Evolutionary conservation across 2,329 filamentous ascomycete species (phyloP), one percentile per base, ranked within the genome.

Genomic region (Chalara sp.): DNA sequence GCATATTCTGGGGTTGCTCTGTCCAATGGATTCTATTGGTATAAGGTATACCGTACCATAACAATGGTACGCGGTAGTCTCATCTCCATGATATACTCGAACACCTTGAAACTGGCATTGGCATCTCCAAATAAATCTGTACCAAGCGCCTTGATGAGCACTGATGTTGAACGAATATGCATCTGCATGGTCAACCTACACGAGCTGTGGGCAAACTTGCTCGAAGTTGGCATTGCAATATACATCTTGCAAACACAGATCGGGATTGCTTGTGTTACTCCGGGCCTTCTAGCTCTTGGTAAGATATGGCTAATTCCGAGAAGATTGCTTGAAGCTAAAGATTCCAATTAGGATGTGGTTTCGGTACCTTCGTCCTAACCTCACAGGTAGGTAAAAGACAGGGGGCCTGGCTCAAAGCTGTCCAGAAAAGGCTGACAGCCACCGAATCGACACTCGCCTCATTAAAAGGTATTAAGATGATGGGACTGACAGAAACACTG

Each of bases 391-490:
- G 56, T 11, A 37, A 49, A 37, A 55, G 54, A 21, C 62, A 65
- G 53, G 49, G 48, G 13, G 56, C 63, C 11, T 75, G 72, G 72
- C 65, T 69, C 2, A 54, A 59, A 32, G 68, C 68, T 4, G 65
- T 71, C 12, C 66, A 75, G 53, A 61, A 62, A 41, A 67, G 72
- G 6, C 65, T 75, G 31, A 64, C 66, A 1, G 60, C 67, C 30
- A 71, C 70, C 0, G 66, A 69, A 6, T 63, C 60, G n/a, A 70
- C 71, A 60, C 62, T 75, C 1, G 60, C 58, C 5, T 64, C 66
- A 8, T 73, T 75, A 54, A 74, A 73, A 50, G 65, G 67, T 2
- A 61, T 75, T 49, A 74, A 74, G 44, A 72, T 75, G 66, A 68
- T 68, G 56, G 72, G 72, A 0, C 55, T 73, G 3, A 63, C 62